Conservation (phyloP, 2,329 filamentous ascomycete genomes). For the Madurella fahalii region DNA sequence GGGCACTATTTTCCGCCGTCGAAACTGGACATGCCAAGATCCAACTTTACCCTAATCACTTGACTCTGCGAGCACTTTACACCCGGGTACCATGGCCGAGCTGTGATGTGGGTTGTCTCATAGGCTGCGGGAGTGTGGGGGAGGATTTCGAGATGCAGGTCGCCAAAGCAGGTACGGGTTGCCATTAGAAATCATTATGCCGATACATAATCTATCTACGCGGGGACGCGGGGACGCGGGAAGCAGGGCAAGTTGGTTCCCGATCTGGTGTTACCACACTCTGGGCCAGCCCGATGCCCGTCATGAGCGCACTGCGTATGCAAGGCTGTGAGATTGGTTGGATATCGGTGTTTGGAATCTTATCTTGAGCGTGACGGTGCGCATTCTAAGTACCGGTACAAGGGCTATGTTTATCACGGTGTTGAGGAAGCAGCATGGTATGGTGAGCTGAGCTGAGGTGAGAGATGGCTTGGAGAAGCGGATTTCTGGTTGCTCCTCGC, state of each 20-base stretch:
- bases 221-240: slow-evolving; percentile 3
- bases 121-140: not conserved
- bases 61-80: not conserved
- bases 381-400: too few species aligned
- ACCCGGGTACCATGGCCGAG: not conserved
- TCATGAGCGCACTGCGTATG: too few species aligned
- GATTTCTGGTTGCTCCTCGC: too few species aligned
- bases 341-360: too few species aligned
- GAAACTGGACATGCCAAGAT: not conserved
- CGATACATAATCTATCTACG: not conserved
- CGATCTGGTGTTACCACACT: slow-evolving; percentile 5
- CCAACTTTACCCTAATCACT: not conserved
- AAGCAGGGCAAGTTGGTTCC: not conserved
- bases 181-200: not conserved
- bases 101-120: not conserved
- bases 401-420: too few species aligned
- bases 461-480: too few species aligned
- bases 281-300: too few species aligned
- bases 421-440: too few species aligned
- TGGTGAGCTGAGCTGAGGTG: too few species aligned
- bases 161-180: not conserved
- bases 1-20: too few species aligned
- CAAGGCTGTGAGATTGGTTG: too few species aligned
- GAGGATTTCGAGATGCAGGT: not conserved
- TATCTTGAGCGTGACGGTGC: too few species aligned